These are phyloP conservation scores for Penicillium arizonense DNA, from an alignment of 495 filamentous ascomycete genomes.

Conservation along the genomic window DNA sequence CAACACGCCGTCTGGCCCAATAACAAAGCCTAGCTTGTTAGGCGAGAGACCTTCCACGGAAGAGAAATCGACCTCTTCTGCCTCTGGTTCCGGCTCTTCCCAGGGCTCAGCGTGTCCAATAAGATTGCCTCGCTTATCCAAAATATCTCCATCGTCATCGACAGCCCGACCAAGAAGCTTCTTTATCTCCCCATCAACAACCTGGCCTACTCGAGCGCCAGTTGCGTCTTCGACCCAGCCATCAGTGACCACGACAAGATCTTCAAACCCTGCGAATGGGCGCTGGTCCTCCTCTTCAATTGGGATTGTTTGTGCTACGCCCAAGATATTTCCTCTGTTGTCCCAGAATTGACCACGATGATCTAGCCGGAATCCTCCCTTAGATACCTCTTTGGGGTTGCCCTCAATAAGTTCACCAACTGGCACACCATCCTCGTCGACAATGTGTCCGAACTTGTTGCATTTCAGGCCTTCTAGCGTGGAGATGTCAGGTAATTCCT, in stretches of 20 bases:
- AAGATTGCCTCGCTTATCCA: conserved; percentile 60
- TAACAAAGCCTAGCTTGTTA: conserved; percentile 79
- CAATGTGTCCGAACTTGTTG: conserved; percentile 62
- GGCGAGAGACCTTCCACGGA: conserved; percentile 62
- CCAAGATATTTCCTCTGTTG: conserved; percentile 59
- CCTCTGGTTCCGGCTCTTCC: conserved; percentile 36
- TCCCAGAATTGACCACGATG: conserved; percentile 64
- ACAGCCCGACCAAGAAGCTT: conserved; percentile 61
- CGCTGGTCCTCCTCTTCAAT: conserved; percentile 61
- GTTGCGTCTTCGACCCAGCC: conserved; percentile 61
- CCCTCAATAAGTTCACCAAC: conserved; percentile 61
- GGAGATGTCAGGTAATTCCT: conserved; percentile 45
- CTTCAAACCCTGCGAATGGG: conserved; percentile 65
- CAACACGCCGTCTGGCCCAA: conserved; percentile 64
- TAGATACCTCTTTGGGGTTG: conserved; percentile 57
- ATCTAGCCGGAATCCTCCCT: conserved; percentile 52
- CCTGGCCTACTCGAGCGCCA: conserved; percentile 54
- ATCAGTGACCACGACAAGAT: conserved; percentile 56
- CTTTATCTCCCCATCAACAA: conserved; percentile 62
- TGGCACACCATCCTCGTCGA: conserved; percentile 47
- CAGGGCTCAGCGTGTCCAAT: conserved; percentile 57
- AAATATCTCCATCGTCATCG: conserved; percentile 64
- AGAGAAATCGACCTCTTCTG: conserved; percentile 57
- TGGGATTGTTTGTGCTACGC: conserved; percentile 55
- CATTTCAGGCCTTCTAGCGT: conserved; percentile 57